These are phyloP conservation scores for Blepharisma japonicum DNA, from an alignment of 73 alveolate species.

Conservation along the genomic window DNA sequence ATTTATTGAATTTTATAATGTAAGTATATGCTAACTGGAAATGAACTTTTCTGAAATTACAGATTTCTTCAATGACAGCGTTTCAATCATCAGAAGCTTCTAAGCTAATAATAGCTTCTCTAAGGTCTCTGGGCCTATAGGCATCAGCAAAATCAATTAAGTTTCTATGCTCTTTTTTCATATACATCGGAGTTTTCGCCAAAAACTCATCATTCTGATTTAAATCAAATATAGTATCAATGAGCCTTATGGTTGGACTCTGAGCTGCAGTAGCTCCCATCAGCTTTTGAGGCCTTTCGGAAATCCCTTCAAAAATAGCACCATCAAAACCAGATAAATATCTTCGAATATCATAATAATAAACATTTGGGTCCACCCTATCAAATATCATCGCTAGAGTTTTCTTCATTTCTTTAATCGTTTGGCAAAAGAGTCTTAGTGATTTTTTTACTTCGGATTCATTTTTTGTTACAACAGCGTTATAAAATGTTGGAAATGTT, in stretches of 20 bases:
- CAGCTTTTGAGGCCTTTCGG: not conserved
- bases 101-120: not conserved
- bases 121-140: not conserved
- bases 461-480: not conserved
- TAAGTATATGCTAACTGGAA: not conserved
- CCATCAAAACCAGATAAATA: too few species aligned
- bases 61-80: not conserved
- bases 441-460: not conserved
- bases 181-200: not conserved
- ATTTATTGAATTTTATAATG: not conserved
- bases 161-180: conserved; percentile 17
- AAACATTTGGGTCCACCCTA: conserved; percentile 18
- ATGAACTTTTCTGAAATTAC: not conserved
- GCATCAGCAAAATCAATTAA: not conserved
- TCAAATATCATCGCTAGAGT: not conserved
- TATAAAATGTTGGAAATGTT: not conserved
- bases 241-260: not conserved
- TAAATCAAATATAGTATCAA: not conserved
- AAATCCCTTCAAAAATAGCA: too few species aligned
- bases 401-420: not conserved
- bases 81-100: not conserved
- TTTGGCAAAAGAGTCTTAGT: not conserved
- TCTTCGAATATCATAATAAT: not conserved
- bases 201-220: not conserved
- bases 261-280: conserved; percentile 23